Conservation (phyloP, 2,329 filamentous ascomycete genomes). For the Ophiostoma quercus region DNA sequence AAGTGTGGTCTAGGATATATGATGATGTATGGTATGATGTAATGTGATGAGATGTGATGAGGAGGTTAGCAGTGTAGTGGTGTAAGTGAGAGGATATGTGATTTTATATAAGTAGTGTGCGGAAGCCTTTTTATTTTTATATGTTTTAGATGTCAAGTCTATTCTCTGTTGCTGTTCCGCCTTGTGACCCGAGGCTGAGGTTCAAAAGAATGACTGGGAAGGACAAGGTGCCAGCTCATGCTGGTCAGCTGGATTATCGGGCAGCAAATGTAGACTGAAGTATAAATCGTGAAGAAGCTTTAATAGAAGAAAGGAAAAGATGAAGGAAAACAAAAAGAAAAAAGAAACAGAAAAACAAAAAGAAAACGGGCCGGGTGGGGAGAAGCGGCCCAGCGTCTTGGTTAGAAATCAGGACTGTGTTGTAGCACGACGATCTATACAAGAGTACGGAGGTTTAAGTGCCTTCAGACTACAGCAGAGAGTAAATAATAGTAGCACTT, state of each 20-base stretch:
- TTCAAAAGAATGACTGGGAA: constrained; percentile 16
- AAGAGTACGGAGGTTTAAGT: not conserved
- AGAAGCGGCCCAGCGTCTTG: constrained; percentile 6
- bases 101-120: not conserved
- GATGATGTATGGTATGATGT: not conserved
- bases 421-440: not conserved
- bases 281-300: not conserved
- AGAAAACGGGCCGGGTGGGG: constrained; percentile 13
- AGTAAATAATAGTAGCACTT: not conserved
- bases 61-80: not conserved
- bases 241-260: constrained; percentile 17
- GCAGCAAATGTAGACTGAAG: constrained; percentile 12
- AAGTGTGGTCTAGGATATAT: not conserved
- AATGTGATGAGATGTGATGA: constrained; percentile 9
- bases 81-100: not conserved
- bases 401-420: not conserved
- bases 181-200: constrained; percentile 19
- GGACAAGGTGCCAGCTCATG: constrained; percentile 23
- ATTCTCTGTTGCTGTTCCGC: not conserved
- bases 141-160: not conserved
- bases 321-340: not conserved
- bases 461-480: not conserved
- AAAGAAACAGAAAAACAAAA: constrained; percentile 16
- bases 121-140: not conserved
- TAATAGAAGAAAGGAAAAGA: constrained; percentile 6